These are phyloP conservation scores for Ettlia oleoabundans DNA, from an alignment of 139 green algal genomes.

Conservation along the genomic window DNA sequence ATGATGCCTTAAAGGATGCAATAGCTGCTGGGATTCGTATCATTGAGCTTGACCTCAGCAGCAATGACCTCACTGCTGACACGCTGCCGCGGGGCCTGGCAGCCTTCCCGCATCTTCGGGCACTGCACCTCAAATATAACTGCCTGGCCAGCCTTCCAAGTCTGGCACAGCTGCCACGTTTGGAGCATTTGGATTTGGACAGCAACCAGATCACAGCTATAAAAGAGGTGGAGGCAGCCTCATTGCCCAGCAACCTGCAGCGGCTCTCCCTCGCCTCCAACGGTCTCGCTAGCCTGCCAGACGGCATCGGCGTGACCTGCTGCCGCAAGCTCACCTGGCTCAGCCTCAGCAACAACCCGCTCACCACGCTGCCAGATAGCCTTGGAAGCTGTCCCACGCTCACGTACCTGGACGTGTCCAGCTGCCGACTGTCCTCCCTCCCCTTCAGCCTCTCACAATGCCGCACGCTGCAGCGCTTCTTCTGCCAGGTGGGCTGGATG, in stretches of 20 bases:
- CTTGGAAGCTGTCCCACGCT: conserved; percentile 74
- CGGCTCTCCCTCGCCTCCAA: conserved; percentile 81
- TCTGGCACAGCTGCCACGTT: neutral
- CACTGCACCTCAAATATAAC: conserved; percentile 33
- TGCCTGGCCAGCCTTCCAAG: neutral
- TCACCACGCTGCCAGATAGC: conserved; percentile 76
- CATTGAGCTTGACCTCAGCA: conserved; percentile 1
- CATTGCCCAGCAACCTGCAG: neutral
- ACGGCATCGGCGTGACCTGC: conserved; percentile 60
- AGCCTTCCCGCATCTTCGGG: neutral
- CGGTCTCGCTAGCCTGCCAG: conserved; percentile 63
- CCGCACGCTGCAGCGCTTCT: conserved; percentile 22
- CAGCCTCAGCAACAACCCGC: conserved; percentile 78
- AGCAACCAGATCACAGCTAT: conserved; percentile 81
- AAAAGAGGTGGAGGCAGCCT: conserved; percentile 54
- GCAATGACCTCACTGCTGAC: neutral
- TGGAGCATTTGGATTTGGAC: conserved; percentile 71
- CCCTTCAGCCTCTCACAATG: conserved; percentile 28
- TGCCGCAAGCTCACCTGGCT: conserved; percentile 71
- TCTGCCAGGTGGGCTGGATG: conserved; percentile 35
- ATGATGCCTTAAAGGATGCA: neutral
- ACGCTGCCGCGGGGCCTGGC: neutral
- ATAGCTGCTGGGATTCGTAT: neutral
- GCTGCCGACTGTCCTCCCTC: conserved; percentile 73
- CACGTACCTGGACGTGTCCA: conserved; percentile 77